phyloP scores from a whole-genome alignment of 2,329 filamentous ascomycete genomes.

The Daldinia sp. region DNA sequence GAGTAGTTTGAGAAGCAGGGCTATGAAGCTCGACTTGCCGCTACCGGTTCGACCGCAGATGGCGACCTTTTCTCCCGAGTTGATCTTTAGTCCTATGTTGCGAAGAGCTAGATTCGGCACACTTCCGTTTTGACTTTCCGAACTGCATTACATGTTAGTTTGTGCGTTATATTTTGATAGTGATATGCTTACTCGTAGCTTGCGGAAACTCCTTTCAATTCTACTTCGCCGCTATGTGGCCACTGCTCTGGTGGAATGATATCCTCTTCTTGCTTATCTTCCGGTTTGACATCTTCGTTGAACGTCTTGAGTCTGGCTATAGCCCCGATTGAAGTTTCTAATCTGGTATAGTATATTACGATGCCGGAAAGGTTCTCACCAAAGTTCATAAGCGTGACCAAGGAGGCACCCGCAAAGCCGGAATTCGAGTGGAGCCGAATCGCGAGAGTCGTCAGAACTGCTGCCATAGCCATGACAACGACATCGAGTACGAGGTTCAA shows the following conservation, averaged over 20 bases:
- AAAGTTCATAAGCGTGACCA: background rate
- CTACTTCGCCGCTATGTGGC: background rate
- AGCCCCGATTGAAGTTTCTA: background rate
- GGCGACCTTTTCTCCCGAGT: background rate
- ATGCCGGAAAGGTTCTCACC: background rate
- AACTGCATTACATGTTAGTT: background rate
- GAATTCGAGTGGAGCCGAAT: background rate
- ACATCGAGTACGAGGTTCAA: background rate
- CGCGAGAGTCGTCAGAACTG: background rate
- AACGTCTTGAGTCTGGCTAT: background rate
- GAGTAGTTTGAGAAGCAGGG: background rate
- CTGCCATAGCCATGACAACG: background rate
- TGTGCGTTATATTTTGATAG: background rate
- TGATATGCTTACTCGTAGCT: background rate
- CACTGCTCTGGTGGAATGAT: background rate
- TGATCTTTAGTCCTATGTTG: background rate
- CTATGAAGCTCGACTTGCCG: background rate
- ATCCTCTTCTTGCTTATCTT: background rate
- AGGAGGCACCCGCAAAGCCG: background rate
- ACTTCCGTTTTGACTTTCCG: background rate
- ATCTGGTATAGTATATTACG: background rate
- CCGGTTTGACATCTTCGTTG: background rate
- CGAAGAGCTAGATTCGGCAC: background rate
- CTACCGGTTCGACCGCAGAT: background rate
- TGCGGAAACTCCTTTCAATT: background rate